Base-by-base conservation (phyloP, 2,329 filamentous ascomycete species). In the Apiospora aurea region DNA sequence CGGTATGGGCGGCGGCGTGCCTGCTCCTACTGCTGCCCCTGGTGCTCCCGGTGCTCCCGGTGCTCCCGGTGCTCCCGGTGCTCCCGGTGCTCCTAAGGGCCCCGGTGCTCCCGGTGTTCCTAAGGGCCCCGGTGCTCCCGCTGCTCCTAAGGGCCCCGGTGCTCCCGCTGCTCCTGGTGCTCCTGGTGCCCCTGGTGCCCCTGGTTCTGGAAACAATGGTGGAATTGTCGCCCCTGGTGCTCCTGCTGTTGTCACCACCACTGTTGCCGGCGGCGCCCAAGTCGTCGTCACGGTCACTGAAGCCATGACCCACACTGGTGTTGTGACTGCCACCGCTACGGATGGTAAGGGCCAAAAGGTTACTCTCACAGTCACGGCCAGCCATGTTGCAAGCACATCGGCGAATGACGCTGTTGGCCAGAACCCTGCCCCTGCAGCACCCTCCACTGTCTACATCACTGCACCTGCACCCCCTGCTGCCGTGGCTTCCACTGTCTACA, bases 1-100 rank as follows among this genome's bases (percentile, higher is more conserved):
- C 14, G 68, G 68, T 26, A 43, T 41, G 21, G 68, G 49, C 47
- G 51, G 49, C 11, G 53, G 26, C 29, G 5, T 34, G 16, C 69
- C 53, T 16, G 53, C 67, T 16, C 66, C 70, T 16, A 68, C 51
- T 64, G 26, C 46, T 38, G 26, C 49, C 34, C 69, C 51, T 38
- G 68, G 47, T 18, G 74, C 72, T 43, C 69, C 72, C 46, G 70
- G 71, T 69, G 69, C 61, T 57, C 71, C 67, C 29, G 71, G 69
- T 69, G 70, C 71, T 71, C 64, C 64, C 8, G 38, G 38, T 24
- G 64, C 71, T 71, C 64, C 64, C 7, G 38, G 38, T 24, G 64
- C 26, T 16, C 29, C 29, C 2, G 53, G 53, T 38, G 53, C 70
- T 69, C n/a, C n/a, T n/a, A n/a, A n/a, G n/a, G 70, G 71, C 70